A percentile compares a stretch with the other conserved stretches of the same genome.
phyloP scores from a whole-genome alignment of 2,329 filamentous ascomycete species.

The Calonectria multiphialidica region DNA sequence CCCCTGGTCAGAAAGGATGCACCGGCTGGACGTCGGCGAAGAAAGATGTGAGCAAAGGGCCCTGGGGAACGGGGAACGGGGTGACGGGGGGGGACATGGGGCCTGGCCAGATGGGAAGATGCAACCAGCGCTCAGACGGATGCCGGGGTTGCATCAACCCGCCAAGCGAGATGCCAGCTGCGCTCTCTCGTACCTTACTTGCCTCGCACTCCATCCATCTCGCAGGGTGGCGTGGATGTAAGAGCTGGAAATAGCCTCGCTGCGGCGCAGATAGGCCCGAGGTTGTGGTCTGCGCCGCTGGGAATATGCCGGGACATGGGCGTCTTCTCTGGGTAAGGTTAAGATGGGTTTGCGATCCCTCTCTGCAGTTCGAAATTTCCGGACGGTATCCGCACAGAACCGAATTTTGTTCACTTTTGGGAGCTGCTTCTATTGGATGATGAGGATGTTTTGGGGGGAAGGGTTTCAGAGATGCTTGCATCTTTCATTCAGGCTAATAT shows the following conservation, averaged over 20 bases:
- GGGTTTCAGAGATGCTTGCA: background rate
- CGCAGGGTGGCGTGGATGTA: background rate
- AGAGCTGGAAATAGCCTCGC: background rate
- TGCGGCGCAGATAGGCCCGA: background rate
- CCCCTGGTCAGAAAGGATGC: background rate
- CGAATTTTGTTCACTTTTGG: too few relatives aligned
- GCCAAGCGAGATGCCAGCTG: background rate
- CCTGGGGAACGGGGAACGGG: background rate
- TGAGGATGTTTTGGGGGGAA: too few relatives aligned
- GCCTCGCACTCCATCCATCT: background rate
- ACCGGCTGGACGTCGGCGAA: slow-evolving; percentile 17
- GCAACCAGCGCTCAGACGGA: slow-evolving; percentile 11
- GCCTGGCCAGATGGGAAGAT: background rate
- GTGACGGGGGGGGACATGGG: background rate
- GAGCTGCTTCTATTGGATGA: too few relatives aligned
- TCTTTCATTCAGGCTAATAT: background rate
- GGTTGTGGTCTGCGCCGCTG: background rate
- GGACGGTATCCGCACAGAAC: background rate
- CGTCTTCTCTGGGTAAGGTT: slow-evolving; percentile 3
- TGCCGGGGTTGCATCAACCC: background rate
- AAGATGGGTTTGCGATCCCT: background rate
- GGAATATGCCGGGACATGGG: background rate
- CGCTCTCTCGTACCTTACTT: background rate
- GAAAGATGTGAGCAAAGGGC: background rate
- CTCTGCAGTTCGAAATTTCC: background rate